Conservation (phyloP, 2,329 filamentous ascomycete species). For the Stagonosporopsis tanaceti region DNA sequence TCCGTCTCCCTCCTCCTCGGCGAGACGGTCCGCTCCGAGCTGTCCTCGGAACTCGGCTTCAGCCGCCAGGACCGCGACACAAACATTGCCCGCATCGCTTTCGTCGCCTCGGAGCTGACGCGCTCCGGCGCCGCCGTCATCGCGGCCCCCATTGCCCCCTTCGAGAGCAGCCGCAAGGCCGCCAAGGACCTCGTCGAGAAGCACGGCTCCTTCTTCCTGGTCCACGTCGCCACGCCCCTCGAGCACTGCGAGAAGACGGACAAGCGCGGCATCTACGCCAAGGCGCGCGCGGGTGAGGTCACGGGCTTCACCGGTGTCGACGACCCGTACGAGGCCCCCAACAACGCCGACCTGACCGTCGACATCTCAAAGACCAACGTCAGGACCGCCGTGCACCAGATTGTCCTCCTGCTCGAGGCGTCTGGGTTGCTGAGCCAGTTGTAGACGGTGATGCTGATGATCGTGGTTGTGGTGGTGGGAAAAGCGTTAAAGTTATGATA, state of each 20-base stretch:
- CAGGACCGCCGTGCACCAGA: constrained; percentile 94
- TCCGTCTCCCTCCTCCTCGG: constrained; percentile 93
- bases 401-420: constrained; percentile 89
- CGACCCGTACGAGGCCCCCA: constrained; percentile 89
- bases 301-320: constrained; percentile 98
- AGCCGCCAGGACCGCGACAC: constrained; percentile 88
- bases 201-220: constrained; percentile 89
- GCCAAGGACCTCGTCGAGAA: constrained; percentile 88
- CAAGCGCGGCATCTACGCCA: constrained; percentile 86
- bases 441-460: constrained; percentile 21
- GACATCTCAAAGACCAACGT: constrained; percentile 87
- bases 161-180: constrained; percentile 77
- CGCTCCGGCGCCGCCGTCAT: constrained; percentile 93
- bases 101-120: constrained; percentile 94
- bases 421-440: constrained; percentile 78
- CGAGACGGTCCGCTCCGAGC: constrained; percentile 91
- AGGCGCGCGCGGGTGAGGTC: constrained; percentile 87
- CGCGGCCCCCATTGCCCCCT: constrained; percentile 93
- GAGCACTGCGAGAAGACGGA: constrained; percentile 96
- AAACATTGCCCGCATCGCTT: constrained; percentile 96
- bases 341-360: constrained; percentile 83
- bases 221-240: constrained; percentile 92
- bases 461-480: too few relatives aligned
- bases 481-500: too few relatives aligned
- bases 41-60: constrained; percentile 96